These are phyloP conservation scores for Pleochaeta shiraiana DNA, from an alignment of 2,329 filamentous ascomycete species.

Conservation along the genomic window DNA sequence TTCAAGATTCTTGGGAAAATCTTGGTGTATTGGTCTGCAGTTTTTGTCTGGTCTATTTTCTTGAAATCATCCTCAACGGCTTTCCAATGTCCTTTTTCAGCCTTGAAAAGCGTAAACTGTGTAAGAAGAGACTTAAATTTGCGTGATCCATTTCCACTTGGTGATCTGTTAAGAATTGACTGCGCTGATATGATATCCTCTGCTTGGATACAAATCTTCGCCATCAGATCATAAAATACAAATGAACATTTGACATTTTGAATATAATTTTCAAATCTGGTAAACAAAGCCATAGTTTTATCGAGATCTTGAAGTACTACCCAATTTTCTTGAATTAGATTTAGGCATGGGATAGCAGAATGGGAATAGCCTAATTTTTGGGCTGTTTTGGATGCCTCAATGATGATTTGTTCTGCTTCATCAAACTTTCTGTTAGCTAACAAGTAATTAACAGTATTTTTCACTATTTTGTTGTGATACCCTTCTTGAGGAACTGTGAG, in stretches of 20 bases:
- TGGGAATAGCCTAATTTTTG: constrained; percentile 7
- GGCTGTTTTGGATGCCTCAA: constrained; percentile 10
- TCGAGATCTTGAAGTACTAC: constrained; percentile 12
- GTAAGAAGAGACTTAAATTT: constrained; percentile 11
- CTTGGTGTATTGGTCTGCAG: constrained; percentile 8
- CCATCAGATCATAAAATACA: constrained; percentile 15
- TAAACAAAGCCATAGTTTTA: constrained; percentile 12
- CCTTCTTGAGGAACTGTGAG: not conserved
- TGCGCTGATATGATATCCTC: constrained; percentile 10
- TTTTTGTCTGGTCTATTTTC: constrained; percentile 4
- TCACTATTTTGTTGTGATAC: not conserved
- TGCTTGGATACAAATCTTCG: constrained; percentile 17
- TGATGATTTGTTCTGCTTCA: constrained; percentile 12
- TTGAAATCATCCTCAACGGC: constrained; percentile 14
- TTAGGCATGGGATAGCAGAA: constrained; percentile 13
- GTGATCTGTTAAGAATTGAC: not conserved
- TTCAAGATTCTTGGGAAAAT: constrained; percentile 16
- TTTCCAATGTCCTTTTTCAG: constrained; percentile 15
- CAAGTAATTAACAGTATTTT: not conserved
- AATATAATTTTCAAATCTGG: constrained; percentile 9
- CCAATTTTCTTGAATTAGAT: constrained; percentile 15
- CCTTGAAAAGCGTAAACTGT: constrained; percentile 11
- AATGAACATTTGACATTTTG: constrained; percentile 9
- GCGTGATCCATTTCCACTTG: constrained; percentile 9
- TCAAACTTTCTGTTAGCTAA: constrained; percentile 5